Evolutionary conservation across 257 asterid genomes (phyloP).

Genomic region (Solanum bukasovii): DNA sequence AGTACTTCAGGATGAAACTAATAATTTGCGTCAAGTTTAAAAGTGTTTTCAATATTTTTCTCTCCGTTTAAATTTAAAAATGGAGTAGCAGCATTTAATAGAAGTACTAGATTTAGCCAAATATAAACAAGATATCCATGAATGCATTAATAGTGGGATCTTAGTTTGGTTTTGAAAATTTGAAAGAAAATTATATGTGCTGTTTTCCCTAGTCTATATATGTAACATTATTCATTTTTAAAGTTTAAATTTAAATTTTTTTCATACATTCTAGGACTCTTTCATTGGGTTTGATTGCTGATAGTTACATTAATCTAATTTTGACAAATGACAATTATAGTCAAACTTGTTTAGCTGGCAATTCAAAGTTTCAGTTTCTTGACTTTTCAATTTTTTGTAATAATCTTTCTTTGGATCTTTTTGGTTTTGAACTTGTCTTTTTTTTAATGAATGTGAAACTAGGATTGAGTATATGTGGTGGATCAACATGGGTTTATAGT

Average conservation of each 20-base stretch:
- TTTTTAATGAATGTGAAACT: neutral
- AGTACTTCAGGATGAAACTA: too few relatives aligned
- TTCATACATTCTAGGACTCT: neutral
- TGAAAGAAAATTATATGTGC: neutral
- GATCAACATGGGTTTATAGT: neutral
- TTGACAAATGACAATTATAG: neutral
- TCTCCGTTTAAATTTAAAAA: too few relatives aligned
- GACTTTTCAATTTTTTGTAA: neutral
- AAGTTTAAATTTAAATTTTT: neutral
- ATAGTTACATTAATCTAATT: neutral
- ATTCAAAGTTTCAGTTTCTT: neutral
- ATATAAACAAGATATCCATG: neutral
- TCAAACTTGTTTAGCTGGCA: neutral
- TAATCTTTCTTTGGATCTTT: neutral
- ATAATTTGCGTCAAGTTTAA: rapidly evolving
- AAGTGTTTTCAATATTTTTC: too few relatives aligned
- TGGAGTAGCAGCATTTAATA: neutral
- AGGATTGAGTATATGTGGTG: neutral
- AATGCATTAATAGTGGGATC: neutral
- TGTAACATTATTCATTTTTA: neutral
- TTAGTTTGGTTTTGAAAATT: neutral
- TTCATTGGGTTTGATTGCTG: neutral
- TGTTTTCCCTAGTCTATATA: neutral
- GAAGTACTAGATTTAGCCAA: neutral
- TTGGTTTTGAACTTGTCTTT: neutral